Evolutionary conservation across 2,329 filamentous ascomycete species (phyloP), one percentile per base, ranked within the genome.

Genomic region (Pseudogymnoascus sp.): DNA sequence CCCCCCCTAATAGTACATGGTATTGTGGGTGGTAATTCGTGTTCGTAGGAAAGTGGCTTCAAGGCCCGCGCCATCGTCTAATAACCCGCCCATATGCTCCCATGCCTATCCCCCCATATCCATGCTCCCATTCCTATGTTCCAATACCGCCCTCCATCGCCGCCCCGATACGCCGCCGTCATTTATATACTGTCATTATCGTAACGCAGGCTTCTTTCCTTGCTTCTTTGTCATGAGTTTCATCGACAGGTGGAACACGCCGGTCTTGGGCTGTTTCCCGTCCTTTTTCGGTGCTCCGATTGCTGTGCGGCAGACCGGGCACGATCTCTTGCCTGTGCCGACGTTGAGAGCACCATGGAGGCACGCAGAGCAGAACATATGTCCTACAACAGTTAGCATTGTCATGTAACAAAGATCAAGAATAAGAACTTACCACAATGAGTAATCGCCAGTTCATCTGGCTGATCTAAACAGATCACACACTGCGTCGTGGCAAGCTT

Each of bases 391-490:
- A 34, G 37, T 29, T 40, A 47, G 42, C 29, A 42, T 57, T 51
- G 31, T 51, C 59, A 16, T 40, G 16, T 3, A 34, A 57, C 36
- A 61, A 39, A 61, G 18, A 40, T 29, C 16, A 14, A 1, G 23
- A 61, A 29, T 29, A 16, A 40, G 4, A 34, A 72, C 83, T 67
- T 83, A 88, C 86, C 86, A 73, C 86, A 88, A 72, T 87, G 83
- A 2, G 86, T 88, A 54, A 87, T 81, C 1, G 84, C 86, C 65
- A 88, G 69, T 29, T 78, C 76, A 1, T 79, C 81, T 26, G 78
- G 81, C 66, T 84, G 78, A 65, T 88, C 86, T 83, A 88, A 85
- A 73, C 86, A 88, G 64, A 88, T 88, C 47, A 85, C 83, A 66
- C 86, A 88, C 73, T 87, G 83, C 59, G 87, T 85, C 3, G 77